These are phyloP conservation scores for Puccinia triticina DNA, from an alignment of 1,284 basidiomycete genomes.

Conservation along the genomic window DNA sequence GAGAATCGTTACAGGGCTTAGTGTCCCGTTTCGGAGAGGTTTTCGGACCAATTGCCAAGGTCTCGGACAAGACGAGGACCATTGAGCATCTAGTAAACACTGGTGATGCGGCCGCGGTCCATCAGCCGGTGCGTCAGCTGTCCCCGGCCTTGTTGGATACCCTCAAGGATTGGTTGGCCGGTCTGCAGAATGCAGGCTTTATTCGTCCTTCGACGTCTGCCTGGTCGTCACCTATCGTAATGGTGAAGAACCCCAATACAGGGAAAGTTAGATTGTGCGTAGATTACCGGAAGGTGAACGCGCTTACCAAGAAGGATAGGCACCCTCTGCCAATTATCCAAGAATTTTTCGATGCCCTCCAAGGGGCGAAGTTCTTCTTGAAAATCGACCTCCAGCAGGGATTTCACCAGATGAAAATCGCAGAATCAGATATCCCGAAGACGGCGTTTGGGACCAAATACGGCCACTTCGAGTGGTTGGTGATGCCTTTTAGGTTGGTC, in stretches of 20 bases:
- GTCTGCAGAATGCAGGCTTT: neutral
- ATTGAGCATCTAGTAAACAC: constrained; percentile 23
- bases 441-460: too few species aligned
- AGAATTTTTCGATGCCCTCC: neutral
- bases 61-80: neutral
- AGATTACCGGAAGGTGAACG: neutral
- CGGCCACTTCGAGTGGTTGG: too few species aligned
- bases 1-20: neutral
- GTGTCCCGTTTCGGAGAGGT: neutral
- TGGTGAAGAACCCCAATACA: neutral
- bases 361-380: neutral
- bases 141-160: constrained; percentile 6
- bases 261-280: constrained; percentile 17
- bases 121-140: constrained; percentile 3
- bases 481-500: too few species aligned
- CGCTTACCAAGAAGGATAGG: neutral
- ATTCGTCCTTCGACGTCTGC: constrained; percentile 4
- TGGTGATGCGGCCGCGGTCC: neutral
- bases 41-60: neutral
- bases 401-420: constrained; percentile 27
- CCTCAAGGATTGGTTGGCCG: neutral
- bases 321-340: constrained; percentile 23
- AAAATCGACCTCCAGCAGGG: constrained; percentile 17
- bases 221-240: constrained; percentile 11
- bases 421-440: neutral